Evolutionary conservation across 2,329 filamentous ascomycete species (phyloP).

Genomic region (Hypocrella siamensis): DNA sequence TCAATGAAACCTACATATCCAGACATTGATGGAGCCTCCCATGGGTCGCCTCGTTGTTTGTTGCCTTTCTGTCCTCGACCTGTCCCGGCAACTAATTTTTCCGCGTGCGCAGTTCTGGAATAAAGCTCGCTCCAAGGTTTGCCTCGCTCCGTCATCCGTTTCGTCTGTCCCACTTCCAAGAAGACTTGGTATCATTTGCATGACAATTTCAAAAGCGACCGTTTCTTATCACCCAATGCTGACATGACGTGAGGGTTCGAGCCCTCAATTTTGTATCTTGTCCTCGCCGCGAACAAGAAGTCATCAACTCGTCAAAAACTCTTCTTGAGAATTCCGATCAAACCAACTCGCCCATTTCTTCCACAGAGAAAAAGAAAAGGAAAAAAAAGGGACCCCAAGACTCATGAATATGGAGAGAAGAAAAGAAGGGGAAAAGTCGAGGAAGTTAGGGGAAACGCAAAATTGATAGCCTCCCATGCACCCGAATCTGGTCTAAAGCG

Average conservation of each 20-base stretch:
- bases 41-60: too few relatives aligned
- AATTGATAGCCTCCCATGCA: constrained; percentile 31
- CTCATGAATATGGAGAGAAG: background rate
- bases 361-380: constrained; percentile 14
- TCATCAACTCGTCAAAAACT: constrained; percentile 4
- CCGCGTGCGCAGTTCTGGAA: too few relatives aligned
- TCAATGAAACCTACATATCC: too few relatives aligned
- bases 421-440: background rate
- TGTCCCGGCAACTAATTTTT: too few relatives aligned
- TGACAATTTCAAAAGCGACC: constrained; percentile 1
- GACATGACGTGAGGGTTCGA: background rate
- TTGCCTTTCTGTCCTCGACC: too few relatives aligned
- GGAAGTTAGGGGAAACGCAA: constrained; percentile 14
- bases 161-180: background rate
- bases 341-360: constrained; percentile 8
- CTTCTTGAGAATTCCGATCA: constrained; percentile 8
- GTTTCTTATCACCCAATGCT: constrained; percentile 1
- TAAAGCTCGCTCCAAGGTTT: too few relatives aligned
- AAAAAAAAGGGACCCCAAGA: constrained; percentile 10
- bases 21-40: too few relatives aligned
- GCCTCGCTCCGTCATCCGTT: background rate
- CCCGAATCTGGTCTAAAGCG: constrained; percentile 32
- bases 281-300: constrained; percentile 1
- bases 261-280: background rate
- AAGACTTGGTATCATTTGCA: background rate